Conservation (phyloP, 1,284 basidiomycete species). For the Trichosporon faecale region DNA sequence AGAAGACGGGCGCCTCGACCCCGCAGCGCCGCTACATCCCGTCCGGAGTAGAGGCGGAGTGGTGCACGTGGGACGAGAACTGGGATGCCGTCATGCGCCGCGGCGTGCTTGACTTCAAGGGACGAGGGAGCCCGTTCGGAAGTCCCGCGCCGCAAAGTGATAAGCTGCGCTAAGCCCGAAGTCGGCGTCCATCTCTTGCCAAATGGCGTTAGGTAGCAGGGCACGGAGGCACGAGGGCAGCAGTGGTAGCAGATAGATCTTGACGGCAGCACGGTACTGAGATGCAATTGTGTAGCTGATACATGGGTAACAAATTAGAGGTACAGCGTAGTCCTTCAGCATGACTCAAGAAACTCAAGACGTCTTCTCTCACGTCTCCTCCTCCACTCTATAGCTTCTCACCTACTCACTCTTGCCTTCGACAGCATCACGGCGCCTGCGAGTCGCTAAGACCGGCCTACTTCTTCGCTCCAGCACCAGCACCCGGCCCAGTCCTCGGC, state of each 20-base stretch:
- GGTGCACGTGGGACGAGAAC: slow-evolving; percentile 78
- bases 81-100: slow-evolving; percentile 64
- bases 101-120: slow-evolving; percentile 24
- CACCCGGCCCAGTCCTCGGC: background rate
- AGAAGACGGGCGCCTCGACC: background rate
- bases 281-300: background rate
- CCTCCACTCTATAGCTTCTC: too few species aligned
- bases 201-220: background rate
- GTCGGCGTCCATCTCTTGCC: background rate
- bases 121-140: background rate
- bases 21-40: slow-evolving; percentile 23
- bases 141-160: background rate
- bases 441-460: too few species aligned
- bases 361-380: too few species aligned
- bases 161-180: background rate
- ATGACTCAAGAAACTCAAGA: background rate
- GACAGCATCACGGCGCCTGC: too few species aligned
- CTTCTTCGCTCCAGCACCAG: too few species aligned
- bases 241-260: background rate
- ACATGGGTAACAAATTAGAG: background rate
- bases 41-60: slow-evolving; percentile 49
- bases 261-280: background rate
- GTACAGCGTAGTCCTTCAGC: background rate
- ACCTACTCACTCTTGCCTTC: too few species aligned
- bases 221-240: background rate